These are phyloP conservation scores for Heterobasidion occidentale DNA, from an alignment of 1,284 basidiomycete species.

Conservation along the genomic window DNA sequence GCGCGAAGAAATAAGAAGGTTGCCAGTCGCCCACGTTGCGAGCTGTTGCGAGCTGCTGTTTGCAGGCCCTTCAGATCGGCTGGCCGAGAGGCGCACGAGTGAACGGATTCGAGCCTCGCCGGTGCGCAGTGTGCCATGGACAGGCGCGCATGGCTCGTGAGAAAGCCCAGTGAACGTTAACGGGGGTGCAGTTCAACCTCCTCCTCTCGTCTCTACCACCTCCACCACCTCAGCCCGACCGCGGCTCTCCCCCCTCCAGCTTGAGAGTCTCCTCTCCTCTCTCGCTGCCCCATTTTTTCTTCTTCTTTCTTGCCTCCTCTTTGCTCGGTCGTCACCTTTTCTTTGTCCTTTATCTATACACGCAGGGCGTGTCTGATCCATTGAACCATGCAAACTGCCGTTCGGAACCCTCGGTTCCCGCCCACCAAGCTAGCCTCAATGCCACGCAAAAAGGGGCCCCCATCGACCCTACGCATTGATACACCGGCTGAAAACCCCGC, in stretches of 20 bases:
- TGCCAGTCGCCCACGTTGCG: too few species aligned
- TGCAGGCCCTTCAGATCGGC: too few species aligned
- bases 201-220: not conserved
- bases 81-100: too few species aligned
- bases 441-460: constrained; percentile 48
- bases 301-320: constrained; percentile 20
- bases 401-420: constrained; percentile 16
- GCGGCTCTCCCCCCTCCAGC: constrained; percentile 3
- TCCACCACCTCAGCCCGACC: not conserved
- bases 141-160: not conserved
- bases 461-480: constrained; percentile 51
- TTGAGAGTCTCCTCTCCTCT: constrained; percentile 1
- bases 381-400: constrained; percentile 27
- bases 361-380: constrained; percentile 28
- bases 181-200: not conserved
- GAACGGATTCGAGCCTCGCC: too few species aligned
- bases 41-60: too few species aligned
- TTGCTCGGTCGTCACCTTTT: constrained; percentile 6
- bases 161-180: not conserved
- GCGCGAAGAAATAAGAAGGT: too few species aligned
- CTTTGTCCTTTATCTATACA: constrained; percentile 33
- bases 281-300: constrained; percentile 4
- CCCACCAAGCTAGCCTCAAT: constrained; percentile 16
- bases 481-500: constrained; percentile 39
- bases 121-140: not conserved